Conservation (phyloP, 805 yeast species). For the Blastobotrys peoriensis region DNA sequence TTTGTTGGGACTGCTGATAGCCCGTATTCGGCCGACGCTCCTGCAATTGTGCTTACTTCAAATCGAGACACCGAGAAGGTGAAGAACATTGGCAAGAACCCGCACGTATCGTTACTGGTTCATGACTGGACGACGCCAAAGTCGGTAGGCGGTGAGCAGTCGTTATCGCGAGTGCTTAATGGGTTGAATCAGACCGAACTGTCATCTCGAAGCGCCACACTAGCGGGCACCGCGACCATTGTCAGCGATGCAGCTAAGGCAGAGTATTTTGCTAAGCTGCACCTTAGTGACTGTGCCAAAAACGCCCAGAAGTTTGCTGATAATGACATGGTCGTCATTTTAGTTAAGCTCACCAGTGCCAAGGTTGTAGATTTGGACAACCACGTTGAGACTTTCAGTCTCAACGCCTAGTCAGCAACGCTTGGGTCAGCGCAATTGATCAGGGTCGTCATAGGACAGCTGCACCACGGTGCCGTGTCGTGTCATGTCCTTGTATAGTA, state of each 20-base stretch:
- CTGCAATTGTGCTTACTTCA: slow-evolving; percentile 65
- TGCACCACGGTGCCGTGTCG: no score
- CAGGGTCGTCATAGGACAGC: no score
- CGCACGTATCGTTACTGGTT: slow-evolving; percentile 72
- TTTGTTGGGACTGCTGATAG: slow-evolving; percentile 38
- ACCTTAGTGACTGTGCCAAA: slow-evolving; percentile 57
- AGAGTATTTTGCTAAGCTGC: slow-evolving; percentile 54
- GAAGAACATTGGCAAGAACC: slow-evolving; percentile 60
- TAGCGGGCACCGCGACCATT: slow-evolving; percentile 64
- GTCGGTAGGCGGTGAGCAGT: slow-evolving; percentile 27
- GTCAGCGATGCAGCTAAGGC: slow-evolving; percentile 46
- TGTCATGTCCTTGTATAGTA: no score
- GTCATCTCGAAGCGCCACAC: slow-evolving; percentile 74
- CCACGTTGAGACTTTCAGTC: slow-evolving; percentile 12
- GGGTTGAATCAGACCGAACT: slow-evolving; percentile 74
- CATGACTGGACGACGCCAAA: slow-evolving; percentile 85
- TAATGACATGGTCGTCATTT: slow-evolving; percentile 58
- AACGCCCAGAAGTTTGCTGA: slow-evolving; percentile 47
- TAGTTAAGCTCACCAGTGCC: slow-evolving; percentile 59
- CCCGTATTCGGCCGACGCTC: slow-evolving; percentile 35
- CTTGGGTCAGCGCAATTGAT: no score
- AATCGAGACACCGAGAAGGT: slow-evolving; percentile 68
- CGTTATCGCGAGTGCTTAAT: slow-evolving; percentile 56
- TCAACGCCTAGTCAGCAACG: no score
- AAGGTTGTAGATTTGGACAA: slow-evolving; percentile 70